A percentile compares a stretch with the other conserved stretches of the same genome.
Evolutionary conservation across 129 eudicot species (phyloP).

Genomic region (Artemisia tridentata): DNA sequence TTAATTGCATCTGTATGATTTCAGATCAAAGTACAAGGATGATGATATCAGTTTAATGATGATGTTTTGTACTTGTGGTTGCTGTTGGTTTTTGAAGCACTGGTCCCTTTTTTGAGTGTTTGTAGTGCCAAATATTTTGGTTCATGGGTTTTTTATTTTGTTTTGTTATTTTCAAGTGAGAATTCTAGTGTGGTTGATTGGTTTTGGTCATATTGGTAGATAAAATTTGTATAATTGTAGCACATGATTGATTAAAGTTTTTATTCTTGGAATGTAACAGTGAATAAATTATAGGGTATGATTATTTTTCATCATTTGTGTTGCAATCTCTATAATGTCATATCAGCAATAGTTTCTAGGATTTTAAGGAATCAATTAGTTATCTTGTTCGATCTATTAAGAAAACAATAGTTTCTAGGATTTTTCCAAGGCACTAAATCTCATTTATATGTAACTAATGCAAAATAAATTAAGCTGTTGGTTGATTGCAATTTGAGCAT

Average conservation of each 20-base stretch:
- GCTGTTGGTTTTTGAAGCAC: conserved; percentile 33
- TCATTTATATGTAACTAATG: too few species aligned
- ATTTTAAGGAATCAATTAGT: too few species aligned
- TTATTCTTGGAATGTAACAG: conserved; percentile 9
- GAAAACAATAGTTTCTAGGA: too few species aligned
- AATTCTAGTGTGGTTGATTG: background rate
- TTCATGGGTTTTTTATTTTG: background rate
- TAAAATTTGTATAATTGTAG: conserved; percentile 12
- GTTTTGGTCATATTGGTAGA: conserved; percentile 23
- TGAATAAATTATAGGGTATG: conserved; percentile 6
- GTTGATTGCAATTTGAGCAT: too few species aligned
- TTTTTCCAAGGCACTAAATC: too few species aligned
- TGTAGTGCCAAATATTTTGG: conserved; percentile 34
- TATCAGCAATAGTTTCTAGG: background rate
- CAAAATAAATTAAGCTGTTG: too few species aligned
- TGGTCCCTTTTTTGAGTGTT: conserved; percentile 47
- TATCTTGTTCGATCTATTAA: too few species aligned
- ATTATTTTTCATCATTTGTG: background rate
- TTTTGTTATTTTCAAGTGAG: background rate
- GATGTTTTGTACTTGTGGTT: background rate
- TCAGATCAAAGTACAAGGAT: conserved; percentile 21
- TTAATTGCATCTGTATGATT: too few species aligned
- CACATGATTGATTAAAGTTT: conserved; percentile 19
- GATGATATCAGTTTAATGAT: conserved; percentile 22
- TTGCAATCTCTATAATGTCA: too few species aligned